Percentiles rank a stretch among this genome's conserved stretches.
Evolutionary conservation across 345 rosid genomes (phyloP).

Genomic region (Noccaea caerulescens): DNA sequence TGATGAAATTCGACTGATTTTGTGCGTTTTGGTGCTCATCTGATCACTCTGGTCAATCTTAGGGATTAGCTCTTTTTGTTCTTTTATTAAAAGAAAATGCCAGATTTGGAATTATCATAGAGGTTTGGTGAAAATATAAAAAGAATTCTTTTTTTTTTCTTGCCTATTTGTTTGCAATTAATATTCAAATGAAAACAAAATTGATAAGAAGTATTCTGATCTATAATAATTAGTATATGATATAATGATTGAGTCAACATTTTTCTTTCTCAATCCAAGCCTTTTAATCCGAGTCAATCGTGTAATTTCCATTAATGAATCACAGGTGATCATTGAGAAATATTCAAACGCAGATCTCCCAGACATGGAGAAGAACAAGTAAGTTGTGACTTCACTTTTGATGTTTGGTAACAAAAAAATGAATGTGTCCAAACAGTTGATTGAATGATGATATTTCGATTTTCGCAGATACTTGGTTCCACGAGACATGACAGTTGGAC

Average conservation of each 20-base stretch:
- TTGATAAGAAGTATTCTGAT: neutral
- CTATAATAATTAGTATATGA: neutral
- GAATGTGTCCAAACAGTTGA: neutral
- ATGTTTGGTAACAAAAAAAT: neutral
- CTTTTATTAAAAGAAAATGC: neutral
- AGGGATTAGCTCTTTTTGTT: neutral
- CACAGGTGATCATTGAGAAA: slow-evolving; percentile 72
- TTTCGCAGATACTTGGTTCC: slow-evolving; percentile 57
- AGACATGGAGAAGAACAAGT: slow-evolving; percentile 79
- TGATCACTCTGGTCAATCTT: slow-evolving; percentile 21
- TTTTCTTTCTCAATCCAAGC: neutral
- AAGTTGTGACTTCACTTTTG: slow-evolving; percentile 27
- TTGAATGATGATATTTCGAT: neutral
- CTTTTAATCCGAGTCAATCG: neutral
- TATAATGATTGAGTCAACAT: slow-evolving; percentile 2
- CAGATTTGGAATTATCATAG: neutral
- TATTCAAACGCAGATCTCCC: slow-evolving; percentile 71
- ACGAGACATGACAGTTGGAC: slow-evolving; percentile 82
- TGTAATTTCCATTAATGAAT: slow-evolving; percentile 1
- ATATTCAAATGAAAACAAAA: neutral
- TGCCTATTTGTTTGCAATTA: slow-evolving; percentile 3
- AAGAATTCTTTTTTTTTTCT: neutral
- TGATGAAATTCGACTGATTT: neutral
- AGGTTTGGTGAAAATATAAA: neutral
- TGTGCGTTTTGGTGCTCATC: neutral